A percentile compares a stretch with the other conserved stretches of the same genome.
Conservation (phyloP, 345 rosid genomes). For the Aquilaria malaccensis region DNA sequence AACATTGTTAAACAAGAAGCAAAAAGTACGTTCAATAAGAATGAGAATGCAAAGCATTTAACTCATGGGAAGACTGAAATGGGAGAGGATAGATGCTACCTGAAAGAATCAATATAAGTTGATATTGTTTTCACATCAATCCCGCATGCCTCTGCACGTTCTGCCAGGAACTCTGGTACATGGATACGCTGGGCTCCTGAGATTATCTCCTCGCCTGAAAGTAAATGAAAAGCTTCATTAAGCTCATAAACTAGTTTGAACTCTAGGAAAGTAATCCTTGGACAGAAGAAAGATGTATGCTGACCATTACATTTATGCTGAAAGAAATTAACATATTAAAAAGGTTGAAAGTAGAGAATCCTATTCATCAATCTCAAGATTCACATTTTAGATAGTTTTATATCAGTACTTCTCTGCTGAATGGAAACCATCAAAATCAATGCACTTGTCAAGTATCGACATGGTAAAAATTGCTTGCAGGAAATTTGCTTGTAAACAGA, state of each 20-base stretch:
- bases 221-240: conserved; percentile 10
- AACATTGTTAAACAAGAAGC: neutral
- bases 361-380: too few relatives aligned
- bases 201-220: conserved; percentile 85
- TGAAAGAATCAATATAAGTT: conserved; percentile 78
- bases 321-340: too few relatives aligned
- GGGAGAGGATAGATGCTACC: conserved; percentile 27
- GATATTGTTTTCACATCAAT: conserved; percentile 73
- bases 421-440: too few relatives aligned
- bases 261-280: too few relatives aligned
- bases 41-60: neutral
- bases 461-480: too few relatives aligned
- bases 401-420: too few relatives aligned
- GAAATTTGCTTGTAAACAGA: too few relatives aligned
- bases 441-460: too few relatives aligned
- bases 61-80: neutral
- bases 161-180: conserved; percentile 56
- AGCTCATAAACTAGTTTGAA: neutral
- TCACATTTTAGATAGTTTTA: too few relatives aligned
- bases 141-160: conserved; percentile 66
- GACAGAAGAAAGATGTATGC: too few relatives aligned
- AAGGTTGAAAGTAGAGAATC: too few relatives aligned
- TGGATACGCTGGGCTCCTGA: conserved; percentile 97
- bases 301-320: too few relatives aligned
- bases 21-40: neutral